Conservation (phyloP, 495 filamentous ascomycete species). For the Xylaria longipes region DNA sequence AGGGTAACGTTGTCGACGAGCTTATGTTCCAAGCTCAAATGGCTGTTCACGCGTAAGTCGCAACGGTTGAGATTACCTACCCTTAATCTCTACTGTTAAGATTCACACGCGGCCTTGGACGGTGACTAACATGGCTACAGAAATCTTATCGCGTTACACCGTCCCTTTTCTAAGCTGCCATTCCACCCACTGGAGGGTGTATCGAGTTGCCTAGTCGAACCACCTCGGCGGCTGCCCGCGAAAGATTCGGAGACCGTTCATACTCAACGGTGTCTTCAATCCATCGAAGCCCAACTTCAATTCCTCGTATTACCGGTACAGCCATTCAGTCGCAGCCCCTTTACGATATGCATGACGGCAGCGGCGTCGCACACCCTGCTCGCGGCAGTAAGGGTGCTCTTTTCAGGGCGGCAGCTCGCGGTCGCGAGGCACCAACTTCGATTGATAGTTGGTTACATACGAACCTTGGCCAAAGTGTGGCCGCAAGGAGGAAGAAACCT, state of each 20-base stretch:
- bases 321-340: constrained; percentile 67
- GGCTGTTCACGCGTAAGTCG: constrained; percentile 57
- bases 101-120: background rate
- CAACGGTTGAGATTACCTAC: background rate
- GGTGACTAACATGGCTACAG: constrained; percentile 27
- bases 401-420: constrained; percentile 56
- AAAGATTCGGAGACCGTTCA: constrained; percentile 58
- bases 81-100: background rate
- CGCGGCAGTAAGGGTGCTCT: constrained; percentile 52
- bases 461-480: constrained; percentile 67
- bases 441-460: constrained; percentile 72
- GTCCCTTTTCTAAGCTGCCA: constrained; percentile 54
- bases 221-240: constrained; percentile 44
- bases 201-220: constrained; percentile 41
- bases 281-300: constrained; percentile 66
- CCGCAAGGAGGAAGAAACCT: constrained; percentile 64
- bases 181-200: constrained; percentile 43
- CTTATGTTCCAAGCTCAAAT: constrained; percentile 77
- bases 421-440: constrained; percentile 65
- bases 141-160: constrained; percentile 61
- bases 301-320: constrained; percentile 67
- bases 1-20: constrained; percentile 66
- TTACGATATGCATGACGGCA: constrained; percentile 71
- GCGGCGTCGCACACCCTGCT: constrained; percentile 51
- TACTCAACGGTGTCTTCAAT: constrained; percentile 69